These are phyloP conservation scores for Termitomyces heimii DNA, from an alignment of 768 basidiomycete genomes.

Conservation along the genomic window DNA sequence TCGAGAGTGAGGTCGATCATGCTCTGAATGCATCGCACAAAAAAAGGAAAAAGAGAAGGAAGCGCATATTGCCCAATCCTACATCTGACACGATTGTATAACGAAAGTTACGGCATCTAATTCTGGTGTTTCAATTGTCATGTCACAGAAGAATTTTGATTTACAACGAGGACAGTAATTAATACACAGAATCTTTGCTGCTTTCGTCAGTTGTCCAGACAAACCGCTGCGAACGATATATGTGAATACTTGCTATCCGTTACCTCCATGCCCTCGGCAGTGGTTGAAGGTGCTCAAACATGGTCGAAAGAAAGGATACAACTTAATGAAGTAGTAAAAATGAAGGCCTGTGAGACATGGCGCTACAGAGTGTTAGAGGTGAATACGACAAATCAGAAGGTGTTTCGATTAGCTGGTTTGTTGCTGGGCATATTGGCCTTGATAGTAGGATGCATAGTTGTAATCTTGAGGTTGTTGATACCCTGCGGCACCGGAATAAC, in stretches of 20 bases:
- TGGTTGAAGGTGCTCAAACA: conserved; percentile 5
- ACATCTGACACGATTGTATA: not conserved
- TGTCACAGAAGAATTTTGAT: conserved; percentile 8
- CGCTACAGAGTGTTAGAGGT: conserved; percentile 38
- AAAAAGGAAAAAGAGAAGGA: conserved; percentile 17
- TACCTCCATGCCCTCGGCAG: conserved; percentile 11
- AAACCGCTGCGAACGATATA: conserved; percentile 6
- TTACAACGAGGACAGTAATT: conserved; percentile 10
- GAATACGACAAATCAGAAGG: conserved; percentile 24
- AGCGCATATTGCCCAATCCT: not conserved
- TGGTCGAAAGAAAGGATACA: conserved; percentile 5
- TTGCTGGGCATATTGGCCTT: conserved; percentile 81
- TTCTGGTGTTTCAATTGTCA: not conserved
- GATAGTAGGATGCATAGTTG: conserved; percentile 85
- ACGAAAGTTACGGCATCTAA: not conserved
- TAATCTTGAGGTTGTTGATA: conserved; percentile 65
- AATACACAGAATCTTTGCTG: conserved; percentile 10
- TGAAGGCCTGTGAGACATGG: conserved; percentile 27
- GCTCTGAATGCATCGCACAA: conserved; percentile 6
- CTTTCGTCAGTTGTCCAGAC: conserved; percentile 15
- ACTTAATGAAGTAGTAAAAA: conserved; percentile 11
- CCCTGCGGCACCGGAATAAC: conserved; percentile 39
- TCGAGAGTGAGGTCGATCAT: conserved; percentile 12
- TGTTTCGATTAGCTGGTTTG: conserved; percentile 36
- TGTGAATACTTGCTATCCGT: conserved; percentile 13